A percentile compares a stretch with the other conserved stretches of the same genome.
These are phyloP conservation scores for Colletotrichum navitas DNA, from an alignment of 2,329 filamentous ascomycete genomes.

Conservation along the genomic window DNA sequence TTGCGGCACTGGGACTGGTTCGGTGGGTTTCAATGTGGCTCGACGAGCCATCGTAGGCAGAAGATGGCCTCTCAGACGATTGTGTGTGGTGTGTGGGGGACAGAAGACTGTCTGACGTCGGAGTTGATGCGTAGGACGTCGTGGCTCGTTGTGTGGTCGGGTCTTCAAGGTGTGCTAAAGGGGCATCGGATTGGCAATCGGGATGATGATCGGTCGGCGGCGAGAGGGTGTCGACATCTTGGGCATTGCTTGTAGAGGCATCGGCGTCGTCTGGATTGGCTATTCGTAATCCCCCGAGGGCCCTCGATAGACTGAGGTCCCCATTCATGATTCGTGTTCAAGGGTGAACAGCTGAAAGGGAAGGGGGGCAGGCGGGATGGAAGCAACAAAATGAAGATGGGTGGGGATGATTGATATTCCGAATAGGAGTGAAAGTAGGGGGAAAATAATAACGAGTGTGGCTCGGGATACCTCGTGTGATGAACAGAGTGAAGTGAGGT, in stretches of 20 bases:
- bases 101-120: slow-evolving; percentile 27
- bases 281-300: slow-evolving; percentile 93
- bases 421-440: background rate
- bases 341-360: slow-evolving; percentile 15
- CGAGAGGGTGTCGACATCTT: slow-evolving; percentile 44
- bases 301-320: slow-evolving; percentile 91
- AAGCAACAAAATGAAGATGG: slow-evolving; percentile 25
- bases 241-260: slow-evolving; percentile 40
- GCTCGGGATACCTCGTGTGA: slow-evolving; percentile 21
- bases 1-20: slow-evolving; percentile 32
- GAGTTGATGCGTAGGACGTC: slow-evolving; percentile 13
- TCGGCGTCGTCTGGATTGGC: slow-evolving; percentile 83
- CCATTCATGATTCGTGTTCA: slow-evolving; percentile 78
- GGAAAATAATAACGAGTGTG: slow-evolving; percentile 20
- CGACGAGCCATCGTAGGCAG: slow-evolving; percentile 48
- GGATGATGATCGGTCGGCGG: slow-evolving; percentile 47
- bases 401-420: slow-evolving; percentile 4
- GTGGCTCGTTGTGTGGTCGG: slow-evolving; percentile 12
- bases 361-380: slow-evolving; percentile 7
- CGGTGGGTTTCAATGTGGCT: slow-evolving; percentile 42
- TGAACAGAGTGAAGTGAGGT: slow-evolving; percentile 21
- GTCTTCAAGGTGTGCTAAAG: slow-evolving; percentile 21
- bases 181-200: slow-evolving; percentile 38
- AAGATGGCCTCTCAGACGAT: background rate
- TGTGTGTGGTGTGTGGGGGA: slow-evolving; percentile 18